Conservation (phyloP, 208 protist genomes). For the Leishmania major region DNA sequence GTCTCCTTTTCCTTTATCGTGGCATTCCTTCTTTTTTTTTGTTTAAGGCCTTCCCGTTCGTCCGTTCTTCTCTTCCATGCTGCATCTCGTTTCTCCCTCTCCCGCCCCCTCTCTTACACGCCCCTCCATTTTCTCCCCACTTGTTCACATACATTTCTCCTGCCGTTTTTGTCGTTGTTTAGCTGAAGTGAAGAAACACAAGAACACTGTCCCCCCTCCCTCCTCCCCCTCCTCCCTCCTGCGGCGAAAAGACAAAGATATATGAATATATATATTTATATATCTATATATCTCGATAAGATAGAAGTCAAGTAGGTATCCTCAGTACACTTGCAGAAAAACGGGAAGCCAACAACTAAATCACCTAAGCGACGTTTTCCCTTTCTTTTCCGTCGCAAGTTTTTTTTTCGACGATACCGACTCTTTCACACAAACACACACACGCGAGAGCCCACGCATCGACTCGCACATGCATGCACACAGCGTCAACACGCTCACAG, state of each 20-base stretch:
- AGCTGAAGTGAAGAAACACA: neutral
- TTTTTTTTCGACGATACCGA: neutral
- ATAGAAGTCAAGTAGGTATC: no score
- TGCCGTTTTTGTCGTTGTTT: neutral
- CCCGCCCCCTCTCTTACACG: neutral
- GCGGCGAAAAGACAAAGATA: neutral
- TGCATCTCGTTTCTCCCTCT: neutral
- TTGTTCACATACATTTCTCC: conserved; percentile 1
- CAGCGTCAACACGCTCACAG: neutral
- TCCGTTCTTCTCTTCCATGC: neutral
- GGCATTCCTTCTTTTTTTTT: neutral
- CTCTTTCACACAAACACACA: neutral
- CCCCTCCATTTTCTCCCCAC: neutral
- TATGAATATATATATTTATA: neutral
- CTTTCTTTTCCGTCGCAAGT: neutral
- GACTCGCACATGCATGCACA: neutral
- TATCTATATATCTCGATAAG: no score
- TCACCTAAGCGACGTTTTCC: neutral
- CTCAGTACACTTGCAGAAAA: no score
- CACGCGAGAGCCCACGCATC: neutral
- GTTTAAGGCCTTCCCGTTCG: neutral
- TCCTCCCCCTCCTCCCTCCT: no score
- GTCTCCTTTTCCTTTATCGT: neutral
- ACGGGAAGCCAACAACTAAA: no score
- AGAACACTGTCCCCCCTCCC: no score